Base-by-base conservation (phyloP, 306 rosid species). In the Quercus engelmannii region DNA sequence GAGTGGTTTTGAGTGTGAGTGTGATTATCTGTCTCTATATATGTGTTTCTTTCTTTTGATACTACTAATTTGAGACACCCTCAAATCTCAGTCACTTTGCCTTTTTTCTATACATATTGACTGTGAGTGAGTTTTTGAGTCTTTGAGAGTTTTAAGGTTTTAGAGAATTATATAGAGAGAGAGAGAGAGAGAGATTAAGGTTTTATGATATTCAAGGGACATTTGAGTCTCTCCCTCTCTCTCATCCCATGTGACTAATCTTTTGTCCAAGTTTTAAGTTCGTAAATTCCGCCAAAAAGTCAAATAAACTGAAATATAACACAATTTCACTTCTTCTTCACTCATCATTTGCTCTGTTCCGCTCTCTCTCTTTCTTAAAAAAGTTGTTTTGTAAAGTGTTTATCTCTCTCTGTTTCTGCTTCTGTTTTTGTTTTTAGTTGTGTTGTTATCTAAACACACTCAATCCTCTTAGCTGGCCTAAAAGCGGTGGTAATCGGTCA, bases 131-230 rank as follows among this genome's bases (percentile, higher is more conserved):
- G 59, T 78, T 46, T 65, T 38, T 74, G 61, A 74, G 69, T 43
- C 18, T 33, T 73, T 77, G 79, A 61, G 75, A 81, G 78, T 64
- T 78, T 18, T 18, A 30, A 19, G 35, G 5, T 9, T 13, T 9
- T 13, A 69, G 56, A 49, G 28, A 23, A 55, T 74, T 49, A 20
- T 55, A 61, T 55, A 62, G 18, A 76, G 9, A 35, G 9, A 35
- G 41, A 35, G 9, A 35, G 2, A 35, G 28, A 26, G 2, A 26
- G 43, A 38, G 10, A 76, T 18, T 35, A 4, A 21, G 31, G 28
- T 59, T 69, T 75, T 38, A 74, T 63, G 57, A 35, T 76, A 76
- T 84, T 82, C 88, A 81, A 69, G 86, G 70, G 65, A 52, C 83
- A 64, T 55, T 54, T 71, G 78, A 30, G 23, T 76, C 55, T 41